A percentile compares a stretch with the other conserved stretches of the same genome.
Evolutionary conservation across 2,329 filamentous ascomycete genomes (phyloP).

Genomic region (Aspergillus texensis): DNA sequence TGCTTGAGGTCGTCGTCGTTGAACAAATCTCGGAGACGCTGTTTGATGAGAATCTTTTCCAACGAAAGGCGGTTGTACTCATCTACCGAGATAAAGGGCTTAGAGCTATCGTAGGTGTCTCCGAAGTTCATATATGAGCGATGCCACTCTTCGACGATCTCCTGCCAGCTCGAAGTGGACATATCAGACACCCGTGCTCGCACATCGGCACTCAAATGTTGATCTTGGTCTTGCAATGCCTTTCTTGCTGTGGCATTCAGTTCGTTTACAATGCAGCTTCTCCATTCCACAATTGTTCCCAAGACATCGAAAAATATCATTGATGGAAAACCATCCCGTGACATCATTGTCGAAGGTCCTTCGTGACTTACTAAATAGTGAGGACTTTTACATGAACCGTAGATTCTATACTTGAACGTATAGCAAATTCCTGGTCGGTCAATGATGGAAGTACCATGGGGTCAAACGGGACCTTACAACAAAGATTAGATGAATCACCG

Average conservation of each 20-base stretch:
- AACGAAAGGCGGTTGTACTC: background rate
- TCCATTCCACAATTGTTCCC: background rate
- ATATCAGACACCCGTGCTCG: background rate
- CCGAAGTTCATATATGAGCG: background rate
- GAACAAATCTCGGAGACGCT: background rate
- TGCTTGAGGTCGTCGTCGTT: conserved; percentile 23
- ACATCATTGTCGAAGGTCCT: background rate
- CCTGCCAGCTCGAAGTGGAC: background rate
- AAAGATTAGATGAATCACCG: no score
- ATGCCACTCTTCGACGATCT: background rate
- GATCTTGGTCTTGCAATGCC: background rate
- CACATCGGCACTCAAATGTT: background rate
- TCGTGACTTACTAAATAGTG: background rate
- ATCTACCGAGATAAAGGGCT: background rate
- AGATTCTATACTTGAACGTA: background rate
- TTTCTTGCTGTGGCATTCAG: background rate
- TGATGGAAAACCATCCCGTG: background rate
- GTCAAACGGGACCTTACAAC: no score
- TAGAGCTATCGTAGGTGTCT: background rate
- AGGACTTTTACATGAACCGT: background rate
- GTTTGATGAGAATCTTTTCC: background rate
- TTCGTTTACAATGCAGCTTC: background rate
- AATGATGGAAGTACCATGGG: no score
- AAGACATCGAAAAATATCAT: conserved; percentile 1
- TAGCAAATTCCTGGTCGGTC: no score